Evolutionary conservation across 2,329 filamentous ascomycete species (phyloP).

Genomic region (Zalaria obscura): DNA sequence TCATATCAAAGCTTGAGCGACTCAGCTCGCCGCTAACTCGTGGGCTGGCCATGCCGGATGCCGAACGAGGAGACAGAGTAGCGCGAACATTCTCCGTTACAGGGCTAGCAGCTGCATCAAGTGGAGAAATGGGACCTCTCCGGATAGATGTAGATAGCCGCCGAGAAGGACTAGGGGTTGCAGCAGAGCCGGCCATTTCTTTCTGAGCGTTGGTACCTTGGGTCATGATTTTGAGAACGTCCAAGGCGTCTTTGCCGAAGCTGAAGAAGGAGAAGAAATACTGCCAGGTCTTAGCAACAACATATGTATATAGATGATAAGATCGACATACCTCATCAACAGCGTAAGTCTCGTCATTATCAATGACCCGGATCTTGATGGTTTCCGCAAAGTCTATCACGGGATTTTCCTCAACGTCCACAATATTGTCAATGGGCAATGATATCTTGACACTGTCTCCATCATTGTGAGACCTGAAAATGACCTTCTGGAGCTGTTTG

Average conservation of each 20-base stretch:
- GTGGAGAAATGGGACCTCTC: neutral
- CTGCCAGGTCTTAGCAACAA: conserved; percentile 28
- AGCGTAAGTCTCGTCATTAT: conserved; percentile 86
- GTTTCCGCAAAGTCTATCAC: conserved; percentile 89
- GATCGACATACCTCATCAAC: conserved; percentile 63
- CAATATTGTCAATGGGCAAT: conserved; percentile 71
- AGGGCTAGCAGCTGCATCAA: conserved; percentile 11
- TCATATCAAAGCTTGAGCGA: conserved; percentile 23
- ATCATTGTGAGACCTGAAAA: conserved; percentile 90
- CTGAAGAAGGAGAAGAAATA: conserved; percentile 97
- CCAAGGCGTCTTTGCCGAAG: conserved; percentile 69
- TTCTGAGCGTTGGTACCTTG: conserved; percentile 38
- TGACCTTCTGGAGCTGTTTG: conserved; percentile 81
- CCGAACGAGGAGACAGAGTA: conserved; percentile 27
- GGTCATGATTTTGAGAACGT: conserved; percentile 59
- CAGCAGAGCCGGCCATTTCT: conserved; percentile 3
- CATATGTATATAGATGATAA: neutral
- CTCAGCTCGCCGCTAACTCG: conserved; percentile 27
- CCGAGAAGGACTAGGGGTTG: neutral
- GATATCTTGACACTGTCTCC: conserved; percentile 96
- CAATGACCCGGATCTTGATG: conserved; percentile 81
- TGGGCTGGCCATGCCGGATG: conserved; percentile 20
- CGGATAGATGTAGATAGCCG: conserved; percentile 1
- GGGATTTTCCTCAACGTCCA: conserved; percentile 84
- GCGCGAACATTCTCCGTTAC: conserved; percentile 25